Conservation (phyloP, 345 rosid species). For the Eucalyptus albens region DNA sequence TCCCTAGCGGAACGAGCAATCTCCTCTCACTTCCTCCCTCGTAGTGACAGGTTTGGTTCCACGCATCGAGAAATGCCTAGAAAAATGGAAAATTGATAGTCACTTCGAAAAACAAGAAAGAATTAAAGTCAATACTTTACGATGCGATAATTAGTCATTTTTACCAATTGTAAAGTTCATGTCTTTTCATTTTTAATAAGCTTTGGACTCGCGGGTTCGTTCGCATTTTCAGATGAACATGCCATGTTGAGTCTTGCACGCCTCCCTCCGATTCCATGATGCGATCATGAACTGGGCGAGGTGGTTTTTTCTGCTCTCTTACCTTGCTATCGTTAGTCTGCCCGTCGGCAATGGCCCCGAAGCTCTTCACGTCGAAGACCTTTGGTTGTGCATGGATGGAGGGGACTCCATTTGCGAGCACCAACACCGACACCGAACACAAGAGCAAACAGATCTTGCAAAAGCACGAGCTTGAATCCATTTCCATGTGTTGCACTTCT, state of each 20-base stretch:
- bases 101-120: background rate
- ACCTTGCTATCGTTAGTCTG: constrained; percentile 1
- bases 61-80: constrained; percentile 7
- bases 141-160: background rate
- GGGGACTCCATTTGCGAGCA: background rate
- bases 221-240: background rate
- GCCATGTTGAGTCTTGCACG: background rate
- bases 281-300: background rate
- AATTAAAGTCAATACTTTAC: background rate
- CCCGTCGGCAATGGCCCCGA: constrained; percentile 9
- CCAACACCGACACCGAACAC: background rate
- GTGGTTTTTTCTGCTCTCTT: background rate
- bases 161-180: background rate
- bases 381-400: background rate
- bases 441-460: background rate
- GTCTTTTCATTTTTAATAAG: background rate
- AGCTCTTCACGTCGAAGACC: background rate
- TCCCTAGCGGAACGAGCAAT: constrained; percentile 10
- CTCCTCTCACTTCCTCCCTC: background rate
- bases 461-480: background rate
- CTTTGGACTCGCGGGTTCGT: background rate
- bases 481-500: background rate
- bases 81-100: background rate
- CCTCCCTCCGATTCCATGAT: background rate
- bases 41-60: constrained; percentile 1